Conservation (phyloP, 2,329 filamentous ascomycete species). For the Diaporthe nobilis region DNA sequence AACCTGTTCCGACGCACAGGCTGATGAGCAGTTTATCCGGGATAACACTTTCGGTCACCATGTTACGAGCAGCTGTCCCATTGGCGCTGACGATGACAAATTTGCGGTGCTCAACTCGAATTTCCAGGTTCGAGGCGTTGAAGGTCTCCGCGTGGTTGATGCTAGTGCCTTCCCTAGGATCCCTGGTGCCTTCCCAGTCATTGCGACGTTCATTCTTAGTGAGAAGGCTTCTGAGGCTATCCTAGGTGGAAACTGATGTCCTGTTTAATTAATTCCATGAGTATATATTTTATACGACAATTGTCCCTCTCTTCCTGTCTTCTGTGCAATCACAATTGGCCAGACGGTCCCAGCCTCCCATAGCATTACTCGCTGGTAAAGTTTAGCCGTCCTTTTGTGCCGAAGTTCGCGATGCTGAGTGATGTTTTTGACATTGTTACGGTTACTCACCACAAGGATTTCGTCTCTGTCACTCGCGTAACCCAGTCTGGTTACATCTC, state of each 20-base stretch:
- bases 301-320: background rate
- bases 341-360: too few species aligned
- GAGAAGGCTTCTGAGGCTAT: constrained; percentile 22
- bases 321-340: background rate
- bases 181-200: constrained; percentile 13
- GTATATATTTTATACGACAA: background rate
- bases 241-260: background rate
- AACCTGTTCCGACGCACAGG: background rate
- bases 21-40: constrained; percentile 15
- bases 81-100: constrained; percentile 27
- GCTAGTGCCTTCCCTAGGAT: constrained; percentile 34
- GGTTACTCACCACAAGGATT: too few species aligned
- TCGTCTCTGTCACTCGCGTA: background rate
- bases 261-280: background rate
- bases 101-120: constrained; percentile 14
- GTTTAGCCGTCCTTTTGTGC: rapidly evolving
- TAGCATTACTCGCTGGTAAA: too few species aligned
- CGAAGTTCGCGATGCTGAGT: background rate
- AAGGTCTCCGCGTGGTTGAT: constrained; percentile 47
- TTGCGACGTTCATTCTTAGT: constrained; percentile 16
- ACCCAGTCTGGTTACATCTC: background rate
- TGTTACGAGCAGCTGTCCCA: constrained; percentile 25
- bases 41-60: constrained; percentile 30
- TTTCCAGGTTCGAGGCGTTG: constrained; percentile 51
- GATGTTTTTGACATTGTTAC: too few species aligned